Conservation (phyloP, 1,284 basidiomycete genomes). For the Heterobasidion occidentale region DNA sequence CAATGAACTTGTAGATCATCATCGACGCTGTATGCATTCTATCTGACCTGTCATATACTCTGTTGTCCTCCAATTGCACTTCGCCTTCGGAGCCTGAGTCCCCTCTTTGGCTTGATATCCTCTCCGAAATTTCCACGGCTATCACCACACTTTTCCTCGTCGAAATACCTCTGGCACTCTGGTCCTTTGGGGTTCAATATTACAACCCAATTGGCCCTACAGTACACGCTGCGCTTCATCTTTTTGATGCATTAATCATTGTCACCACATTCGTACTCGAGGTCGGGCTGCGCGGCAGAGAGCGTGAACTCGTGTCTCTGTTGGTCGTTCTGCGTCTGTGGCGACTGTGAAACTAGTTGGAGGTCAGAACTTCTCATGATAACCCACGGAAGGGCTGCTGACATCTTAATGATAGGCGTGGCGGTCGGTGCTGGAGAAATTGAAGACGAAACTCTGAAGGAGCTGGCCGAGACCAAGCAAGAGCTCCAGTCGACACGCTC, state of each 20-base stretch:
- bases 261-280: conserved; percentile 67
- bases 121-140: conserved; percentile 52
- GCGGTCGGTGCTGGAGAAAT: conserved; percentile 70
- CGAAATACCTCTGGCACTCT: conserved; percentile 66
- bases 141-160: conserved; percentile 68
- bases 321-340: conserved; percentile 70
- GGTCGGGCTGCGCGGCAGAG: conserved; percentile 53
- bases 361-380: conserved; percentile 33
- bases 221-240: conserved; percentile 51
- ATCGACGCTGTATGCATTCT: conserved; percentile 63
- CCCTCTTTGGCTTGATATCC: conserved; percentile 54
- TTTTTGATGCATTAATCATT: conserved; percentile 68
- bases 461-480: conserved; percentile 37
- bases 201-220: conserved; percentile 50
- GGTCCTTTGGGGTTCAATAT: conserved; percentile 49
- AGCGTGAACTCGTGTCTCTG: conserved; percentile 61
- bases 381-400: not conserved
- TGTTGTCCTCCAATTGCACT: conserved; percentile 47
- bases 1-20: conserved; percentile 35
- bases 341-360: conserved; percentile 70
- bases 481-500: conserved; percentile 34
- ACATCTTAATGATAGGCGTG: conserved; percentile 37
- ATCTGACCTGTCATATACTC: conserved; percentile 58
- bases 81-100: conserved; percentile 33
- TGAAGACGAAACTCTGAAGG: conserved; percentile 41